Evolutionary conservation across 192 early-diverging fungal species (phyloP).

Genomic region (Coemansia sp.): DNA sequence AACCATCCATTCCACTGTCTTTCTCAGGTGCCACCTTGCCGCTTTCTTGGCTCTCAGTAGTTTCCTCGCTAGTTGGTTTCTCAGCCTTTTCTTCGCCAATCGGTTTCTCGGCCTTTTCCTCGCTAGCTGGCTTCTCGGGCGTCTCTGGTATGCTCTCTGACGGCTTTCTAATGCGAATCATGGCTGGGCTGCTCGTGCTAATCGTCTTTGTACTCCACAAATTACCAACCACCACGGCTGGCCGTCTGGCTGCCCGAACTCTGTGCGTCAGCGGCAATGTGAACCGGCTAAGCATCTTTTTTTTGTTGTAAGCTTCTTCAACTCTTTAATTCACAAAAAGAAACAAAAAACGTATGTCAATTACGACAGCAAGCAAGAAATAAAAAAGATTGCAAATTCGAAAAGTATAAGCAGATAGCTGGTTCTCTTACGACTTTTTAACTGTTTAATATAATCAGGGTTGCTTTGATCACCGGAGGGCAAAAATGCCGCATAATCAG

Average conservation of each 20-base stretch:
- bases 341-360: too few relatives aligned
- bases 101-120: not conserved
- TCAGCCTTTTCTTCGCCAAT: slow-evolving; percentile 8
- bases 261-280: slow-evolving; percentile 31
- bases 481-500: too few relatives aligned
- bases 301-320: not conserved
- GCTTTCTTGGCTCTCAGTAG: not conserved
- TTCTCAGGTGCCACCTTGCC: not conserved
- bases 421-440: too few relatives aligned
- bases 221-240: not conserved
- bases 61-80: slow-evolving; percentile 3
- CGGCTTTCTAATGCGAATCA: slow-evolving; percentile 38
- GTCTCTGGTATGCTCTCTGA: slow-evolving; percentile 16
- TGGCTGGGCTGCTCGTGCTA: slow-evolving; percentile 15
- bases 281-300: slow-evolving; percentile 37
- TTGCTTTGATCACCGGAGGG: too few relatives aligned
- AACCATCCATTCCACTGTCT: not conserved
- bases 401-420: not conserved
- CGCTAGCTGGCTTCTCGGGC: slow-evolving; percentile 16
- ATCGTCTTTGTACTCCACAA: slow-evolving; percentile 8
- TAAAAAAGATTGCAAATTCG: not conserved
- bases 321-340: too few relatives aligned
- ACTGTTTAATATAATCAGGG: too few relatives aligned
- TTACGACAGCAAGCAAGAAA: not conserved
- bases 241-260: slow-evolving; percentile 10